phyloP scores from a whole-genome alignment of 768 basidiomycete species.

The Boletus insuetus region DNA sequence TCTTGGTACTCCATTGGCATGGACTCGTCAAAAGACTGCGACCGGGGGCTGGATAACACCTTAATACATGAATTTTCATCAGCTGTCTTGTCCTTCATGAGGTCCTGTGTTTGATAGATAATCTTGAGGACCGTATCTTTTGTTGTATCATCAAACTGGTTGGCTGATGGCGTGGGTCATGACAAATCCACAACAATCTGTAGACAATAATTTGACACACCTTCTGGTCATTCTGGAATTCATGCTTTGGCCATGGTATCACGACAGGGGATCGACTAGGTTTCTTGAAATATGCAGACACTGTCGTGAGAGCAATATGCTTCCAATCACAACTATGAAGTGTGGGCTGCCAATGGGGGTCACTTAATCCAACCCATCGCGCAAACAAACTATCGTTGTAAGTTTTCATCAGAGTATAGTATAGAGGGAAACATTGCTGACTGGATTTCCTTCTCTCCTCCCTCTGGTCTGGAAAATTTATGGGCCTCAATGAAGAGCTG shows the following conservation, averaged over 20 bases:
- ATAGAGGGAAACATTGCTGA: constrained; percentile 32
- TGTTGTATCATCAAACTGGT: constrained; percentile 57
- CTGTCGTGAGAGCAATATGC: constrained; percentile 65
- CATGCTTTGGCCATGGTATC: constrained; percentile 70
- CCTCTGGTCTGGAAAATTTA: constrained; percentile 31
- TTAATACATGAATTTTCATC: constrained; percentile 61
- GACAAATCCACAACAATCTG: background rate
- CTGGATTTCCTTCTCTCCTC: constrained; percentile 42
- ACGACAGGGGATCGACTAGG: constrained; percentile 33
- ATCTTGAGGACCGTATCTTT: constrained; percentile 60
- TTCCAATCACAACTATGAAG: constrained; percentile 66
- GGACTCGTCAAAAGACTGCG: too few relatives aligned
- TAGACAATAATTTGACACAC: constrained; percentile 8
- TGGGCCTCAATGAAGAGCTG: constrained; percentile 72
- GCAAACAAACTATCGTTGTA: constrained; percentile 64
- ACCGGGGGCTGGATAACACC: constrained; percentile 41
- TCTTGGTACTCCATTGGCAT: too few relatives aligned
- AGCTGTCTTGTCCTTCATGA: constrained; percentile 36
- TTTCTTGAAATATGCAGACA: constrained; percentile 49
- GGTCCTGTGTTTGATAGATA: constrained; percentile 65
- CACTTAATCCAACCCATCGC: constrained; percentile 59
- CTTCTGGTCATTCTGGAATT: constrained; percentile 36
- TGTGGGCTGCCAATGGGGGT: constrained; percentile 56
- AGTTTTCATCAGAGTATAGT: background rate
- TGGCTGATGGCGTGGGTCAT: constrained; percentile 23